Conservation (phyloP, 495 filamentous ascomycete species). For the Penicillium odoratum region DNA sequence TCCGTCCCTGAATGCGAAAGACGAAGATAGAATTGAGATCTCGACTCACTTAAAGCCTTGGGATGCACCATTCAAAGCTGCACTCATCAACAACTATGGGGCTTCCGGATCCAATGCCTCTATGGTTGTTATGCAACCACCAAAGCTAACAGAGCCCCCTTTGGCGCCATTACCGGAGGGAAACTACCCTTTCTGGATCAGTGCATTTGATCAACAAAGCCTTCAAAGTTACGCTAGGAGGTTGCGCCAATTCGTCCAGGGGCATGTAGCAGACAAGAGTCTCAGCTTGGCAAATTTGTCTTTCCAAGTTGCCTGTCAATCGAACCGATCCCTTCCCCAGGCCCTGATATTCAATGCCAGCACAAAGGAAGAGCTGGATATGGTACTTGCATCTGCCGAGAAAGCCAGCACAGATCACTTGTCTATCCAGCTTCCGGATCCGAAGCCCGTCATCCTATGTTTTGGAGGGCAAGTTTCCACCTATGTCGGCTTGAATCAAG, state of each 20-base stretch:
- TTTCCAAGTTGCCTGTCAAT: no score
- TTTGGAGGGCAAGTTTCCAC: slow-evolving; percentile 55
- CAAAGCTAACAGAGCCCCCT: neutral
- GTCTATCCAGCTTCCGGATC: neutral
- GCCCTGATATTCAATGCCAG: no score
- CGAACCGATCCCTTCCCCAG: no score
- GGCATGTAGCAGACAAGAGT: no score
- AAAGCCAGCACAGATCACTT: neutral
- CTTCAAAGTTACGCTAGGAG: no score
- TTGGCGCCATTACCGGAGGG: no score
- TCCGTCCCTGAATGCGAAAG: no score
- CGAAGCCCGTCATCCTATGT: slow-evolving; percentile 46
- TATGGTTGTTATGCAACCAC: slow-evolving; percentile 30
- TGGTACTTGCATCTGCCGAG: neutral
- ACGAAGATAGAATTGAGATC: slow-evolving; percentile 43
- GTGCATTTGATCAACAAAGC: neutral
- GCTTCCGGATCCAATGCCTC: slow-evolving; percentile 48
- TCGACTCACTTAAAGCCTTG: neutral
- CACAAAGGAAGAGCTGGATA: no score
- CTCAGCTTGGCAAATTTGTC: no score
- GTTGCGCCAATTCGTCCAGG: no score
- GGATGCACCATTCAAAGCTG: slow-evolving; percentile 28
- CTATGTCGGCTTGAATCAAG: slow-evolving; percentile 41
- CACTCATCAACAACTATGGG: slow-evolving; percentile 51
- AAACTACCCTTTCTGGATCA: slow-evolving; percentile 6